Base-by-base conservation (phyloP, 805 yeast species). In the Metschnikowia henanensis region DNA sequence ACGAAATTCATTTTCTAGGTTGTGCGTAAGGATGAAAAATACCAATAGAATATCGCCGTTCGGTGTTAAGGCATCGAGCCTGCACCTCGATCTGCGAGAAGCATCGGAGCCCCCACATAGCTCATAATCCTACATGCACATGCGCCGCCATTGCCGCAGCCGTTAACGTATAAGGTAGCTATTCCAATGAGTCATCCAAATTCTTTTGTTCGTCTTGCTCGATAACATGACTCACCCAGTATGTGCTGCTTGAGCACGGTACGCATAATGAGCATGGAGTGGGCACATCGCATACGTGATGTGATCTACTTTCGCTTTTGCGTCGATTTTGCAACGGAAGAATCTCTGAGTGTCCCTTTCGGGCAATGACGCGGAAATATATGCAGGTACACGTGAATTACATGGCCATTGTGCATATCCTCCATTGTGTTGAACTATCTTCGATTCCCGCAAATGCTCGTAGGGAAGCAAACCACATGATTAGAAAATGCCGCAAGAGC, bases 351-450 rank as follows among this genome's bases (percentile, higher is more conserved):
- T 9, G 26, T 23, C 26, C 4, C 5, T 13, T 23, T 23, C 26
- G 12, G 12, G 12, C 26, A 23, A 23, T 23, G 19, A n/a, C 16
- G 37, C 28, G 16, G 26, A 10, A 2, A 12, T n/a, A 25, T 38
- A 30, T 38, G 41, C 41, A 38, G 18, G 22, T 30, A 6, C 15
- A 17, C 19, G 30, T 31, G 29, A 25, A 12, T 21, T 22, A 41
- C 26, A 15, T n/a, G 36, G 22, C 9, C 37, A 26, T 20, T 26
- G 36, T 36, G 34, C 41, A 36, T 36, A 26, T 16, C 32, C 34
- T 22, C 41, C 19, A 16, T 19, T 26, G 37, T 41, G 19, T 6
- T 25, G 15, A 28, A 17, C 30, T 18, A 23, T 23, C 30, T 22
- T 21, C 23, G 30, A 20, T 2, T 33, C 26, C 26, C 18, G 22